Conservation (phyloP, 495 filamentous ascomycete species). For the Penicillium salamii region DNA sequence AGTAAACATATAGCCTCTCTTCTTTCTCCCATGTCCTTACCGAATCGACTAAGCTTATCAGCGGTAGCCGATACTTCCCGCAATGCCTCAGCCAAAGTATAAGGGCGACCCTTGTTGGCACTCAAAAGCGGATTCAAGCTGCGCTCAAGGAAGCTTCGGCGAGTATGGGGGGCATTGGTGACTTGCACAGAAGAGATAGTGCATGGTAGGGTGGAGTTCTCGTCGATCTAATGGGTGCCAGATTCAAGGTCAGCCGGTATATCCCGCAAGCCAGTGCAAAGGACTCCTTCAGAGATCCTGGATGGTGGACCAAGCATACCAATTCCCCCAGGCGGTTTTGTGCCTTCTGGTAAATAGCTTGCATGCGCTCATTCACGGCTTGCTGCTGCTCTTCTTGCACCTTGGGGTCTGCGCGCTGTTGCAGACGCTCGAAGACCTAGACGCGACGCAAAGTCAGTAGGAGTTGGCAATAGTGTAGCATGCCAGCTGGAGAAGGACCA, state of each 20-base stretch:
- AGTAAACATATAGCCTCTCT: slow-evolving; percentile 6
- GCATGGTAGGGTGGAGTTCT: slow-evolving; percentile 74
- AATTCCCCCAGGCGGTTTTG: slow-evolving; percentile 58
- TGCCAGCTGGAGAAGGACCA: neutral
- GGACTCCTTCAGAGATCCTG: neutral
- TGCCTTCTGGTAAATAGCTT: slow-evolving; percentile 62
- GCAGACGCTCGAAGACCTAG: slow-evolving; percentile 66
- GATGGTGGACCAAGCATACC: slow-evolving; percentile 26
- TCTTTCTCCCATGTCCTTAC: slow-evolving; percentile 43
- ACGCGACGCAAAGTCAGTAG: slow-evolving; percentile 5
- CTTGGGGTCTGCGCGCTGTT: slow-evolving; percentile 58
- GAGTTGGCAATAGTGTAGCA: neutral
- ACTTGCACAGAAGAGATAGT: slow-evolving; percentile 80
- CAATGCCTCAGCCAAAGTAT: slow-evolving; percentile 76
- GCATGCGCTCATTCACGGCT: slow-evolving; percentile 59
- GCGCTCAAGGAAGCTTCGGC: slow-evolving; percentile 72
- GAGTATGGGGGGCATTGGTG: slow-evolving; percentile 72
- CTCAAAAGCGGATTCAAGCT: slow-evolving; percentile 76
- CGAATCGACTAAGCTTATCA: slow-evolving; percentile 75
- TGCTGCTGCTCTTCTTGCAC: slow-evolving; percentile 59
- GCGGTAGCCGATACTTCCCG: slow-evolving; percentile 62
- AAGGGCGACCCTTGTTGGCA: slow-evolving; percentile 58
- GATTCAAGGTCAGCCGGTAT: slow-evolving; percentile 16
- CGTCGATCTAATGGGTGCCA: slow-evolving; percentile 57
- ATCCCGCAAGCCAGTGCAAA: slow-evolving; percentile 4